Evolutionary conservation across 345 rosid species (phyloP).

Genomic region (Odontarrhena argentea): DNA sequence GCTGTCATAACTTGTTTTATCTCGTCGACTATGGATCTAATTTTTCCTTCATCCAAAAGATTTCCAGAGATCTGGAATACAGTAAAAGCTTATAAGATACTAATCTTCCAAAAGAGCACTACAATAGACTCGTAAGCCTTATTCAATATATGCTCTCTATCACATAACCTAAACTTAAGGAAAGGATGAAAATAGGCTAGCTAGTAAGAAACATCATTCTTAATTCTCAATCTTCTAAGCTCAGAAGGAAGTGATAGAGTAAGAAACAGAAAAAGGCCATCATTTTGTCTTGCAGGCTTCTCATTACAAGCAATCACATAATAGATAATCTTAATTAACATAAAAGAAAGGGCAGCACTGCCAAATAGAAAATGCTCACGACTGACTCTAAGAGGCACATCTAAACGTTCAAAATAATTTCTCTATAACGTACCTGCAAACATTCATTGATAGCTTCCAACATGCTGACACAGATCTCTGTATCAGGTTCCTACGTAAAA

Average conservation of each 20-base stretch:
- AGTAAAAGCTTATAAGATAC: conserved; percentile 3
- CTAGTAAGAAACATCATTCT: conserved; percentile 5
- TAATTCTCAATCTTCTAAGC: not conserved
- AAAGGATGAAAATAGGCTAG: conserved; percentile 5
- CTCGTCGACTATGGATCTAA: conserved; percentile 89
- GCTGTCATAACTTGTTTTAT: conserved; percentile 91
- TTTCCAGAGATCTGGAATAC: conserved; percentile 76
- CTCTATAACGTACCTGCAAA: conserved; percentile 61
- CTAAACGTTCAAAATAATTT: not conserved
- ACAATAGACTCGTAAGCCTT: not conserved
- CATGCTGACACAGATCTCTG: conserved; percentile 94
- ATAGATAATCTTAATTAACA: not conserved
- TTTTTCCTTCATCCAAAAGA: conserved; percentile 82
- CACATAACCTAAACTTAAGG: not conserved
- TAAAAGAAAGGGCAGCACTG: not conserved
- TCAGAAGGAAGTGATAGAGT: conserved; percentile 3
- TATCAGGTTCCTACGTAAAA: conserved; percentile 92
- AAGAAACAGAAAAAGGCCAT: not conserved
- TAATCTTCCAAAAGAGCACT: not conserved
- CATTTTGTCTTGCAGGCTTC: not conserved
- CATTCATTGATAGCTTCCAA: conserved; percentile 97
- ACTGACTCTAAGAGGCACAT: conserved; percentile 7
- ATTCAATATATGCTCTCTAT: not conserved
- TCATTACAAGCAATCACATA: conserved; percentile 2
- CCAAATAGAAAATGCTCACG: not conserved